These are phyloP conservation scores for Mollisia scopiformis DNA, from an alignment of 2,329 filamentous ascomycete species.

Conservation along the genomic window DNA sequence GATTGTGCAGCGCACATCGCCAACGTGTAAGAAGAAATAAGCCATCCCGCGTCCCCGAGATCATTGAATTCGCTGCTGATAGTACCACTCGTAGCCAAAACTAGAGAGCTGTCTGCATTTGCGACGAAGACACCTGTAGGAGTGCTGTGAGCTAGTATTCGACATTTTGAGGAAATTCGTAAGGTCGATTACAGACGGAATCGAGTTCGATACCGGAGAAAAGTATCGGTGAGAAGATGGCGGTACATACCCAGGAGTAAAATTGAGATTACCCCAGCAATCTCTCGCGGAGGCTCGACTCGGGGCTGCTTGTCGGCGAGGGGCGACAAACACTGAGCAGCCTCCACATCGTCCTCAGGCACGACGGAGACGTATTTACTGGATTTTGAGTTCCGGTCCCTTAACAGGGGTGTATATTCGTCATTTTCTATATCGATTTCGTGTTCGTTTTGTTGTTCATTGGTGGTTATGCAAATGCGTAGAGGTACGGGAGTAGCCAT, in stretches of 20 bases:
- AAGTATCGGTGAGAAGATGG: background rate
- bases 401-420: constrained; percentile 11
- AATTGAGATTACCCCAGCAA: constrained; percentile 25
- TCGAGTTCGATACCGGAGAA: background rate
- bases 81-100: constrained; percentile 65
- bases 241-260: constrained; percentile 17
- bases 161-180: background rate
- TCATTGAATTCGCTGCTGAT: constrained; percentile 63
- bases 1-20: constrained; percentile 56
- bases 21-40: constrained; percentile 55
- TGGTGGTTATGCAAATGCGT: background rate
- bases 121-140: constrained; percentile 62
- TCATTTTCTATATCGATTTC: constrained; percentile 1
- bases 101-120: constrained; percentile 63
- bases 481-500: background rate
- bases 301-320: background rate
- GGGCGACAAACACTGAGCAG: background rate
- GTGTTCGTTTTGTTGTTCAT: background rate
- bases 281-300: constrained; percentile 7
- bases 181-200: background rate
- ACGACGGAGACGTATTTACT: background rate
- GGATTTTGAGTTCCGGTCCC: background rate
- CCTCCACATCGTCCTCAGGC: constrained; percentile 5
- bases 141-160: background rate
- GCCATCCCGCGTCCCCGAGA: constrained; percentile 60